These are phyloP conservation scores for Coemansia interrupta DNA, from an alignment of 192 early-diverging fungal genomes.

Conservation along the genomic window DNA sequence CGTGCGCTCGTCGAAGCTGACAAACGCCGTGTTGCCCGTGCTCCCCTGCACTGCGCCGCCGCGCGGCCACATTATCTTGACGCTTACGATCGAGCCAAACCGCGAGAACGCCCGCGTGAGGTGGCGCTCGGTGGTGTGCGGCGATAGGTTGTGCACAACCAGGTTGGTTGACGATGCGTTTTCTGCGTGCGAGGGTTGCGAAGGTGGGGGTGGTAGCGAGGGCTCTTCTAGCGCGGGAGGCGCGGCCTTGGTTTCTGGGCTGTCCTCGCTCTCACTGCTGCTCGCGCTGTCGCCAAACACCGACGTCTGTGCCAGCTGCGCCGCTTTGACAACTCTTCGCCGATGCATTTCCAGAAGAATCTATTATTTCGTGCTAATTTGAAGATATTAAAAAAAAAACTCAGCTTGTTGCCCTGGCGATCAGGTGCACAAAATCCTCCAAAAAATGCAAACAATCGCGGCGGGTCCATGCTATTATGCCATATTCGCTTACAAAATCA, in stretches of 20 bases:
- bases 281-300: slow-evolving; percentile 15
- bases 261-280: slow-evolving; percentile 1
- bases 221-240: not conserved
- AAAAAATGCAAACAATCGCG: too few relatives aligned
- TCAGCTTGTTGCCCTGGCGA: too few relatives aligned
- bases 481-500: too few relatives aligned
- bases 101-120: slow-evolving; percentile 73
- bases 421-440: too few relatives aligned
- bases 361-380: not conserved
- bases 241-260: slow-evolving; percentile 33
- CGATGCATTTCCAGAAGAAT: not conserved
- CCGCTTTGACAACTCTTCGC: too few relatives aligned
- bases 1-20: slow-evolving; percentile 80
- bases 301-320: not conserved
- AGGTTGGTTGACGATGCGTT: slow-evolving; percentile 80
- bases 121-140: slow-evolving; percentile 65
- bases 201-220: slow-evolving; percentile 29
- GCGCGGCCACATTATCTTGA: slow-evolving; percentile 96
- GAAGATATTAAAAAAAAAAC: not conserved
- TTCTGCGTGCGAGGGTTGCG: too few relatives aligned
- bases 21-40: slow-evolving; percentile 78
- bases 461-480: too few relatives aligned
- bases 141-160: slow-evolving; percentile 77
- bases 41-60: slow-evolving; percentile 77
- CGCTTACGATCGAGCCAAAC: slow-evolving; percentile 82